Percentiles rank a stretch among this genome's conserved stretches.
These are phyloP conservation scores for Paxillus ammoniavirescens DNA, from an alignment of 768 basidiomycete genomes.

Conservation along the genomic window DNA sequence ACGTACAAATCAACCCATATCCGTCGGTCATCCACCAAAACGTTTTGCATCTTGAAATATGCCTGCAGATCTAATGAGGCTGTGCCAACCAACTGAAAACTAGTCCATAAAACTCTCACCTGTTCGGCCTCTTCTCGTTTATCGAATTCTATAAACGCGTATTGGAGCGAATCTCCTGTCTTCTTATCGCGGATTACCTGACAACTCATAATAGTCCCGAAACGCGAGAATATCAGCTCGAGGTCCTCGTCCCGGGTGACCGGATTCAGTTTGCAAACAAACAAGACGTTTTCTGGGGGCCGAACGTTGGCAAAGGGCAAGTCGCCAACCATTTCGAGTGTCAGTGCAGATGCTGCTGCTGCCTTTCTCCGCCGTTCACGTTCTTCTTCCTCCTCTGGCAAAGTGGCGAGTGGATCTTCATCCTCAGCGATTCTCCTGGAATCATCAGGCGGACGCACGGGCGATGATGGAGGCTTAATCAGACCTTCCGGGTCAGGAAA, in stretches of 20 bases:
- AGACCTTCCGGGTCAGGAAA: conserved; percentile 86
- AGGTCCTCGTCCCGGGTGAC: conserved; percentile 95
- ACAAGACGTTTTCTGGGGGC: conserved; percentile 96
- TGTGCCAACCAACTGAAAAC: background rate
- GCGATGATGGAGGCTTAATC: conserved; percentile 68
- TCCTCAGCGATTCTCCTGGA: conserved; percentile 92
- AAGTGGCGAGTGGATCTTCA: conserved; percentile 80
- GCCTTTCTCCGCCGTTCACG: conserved; percentile 79
- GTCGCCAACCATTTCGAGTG: conserved; percentile 99
- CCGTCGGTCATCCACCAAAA: conserved; percentile 92
- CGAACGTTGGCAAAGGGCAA: conserved; percentile 96
- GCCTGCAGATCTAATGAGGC: conserved; percentile 48
- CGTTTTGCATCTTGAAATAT: conserved; percentile 99
- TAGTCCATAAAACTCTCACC: conserved; percentile 44
- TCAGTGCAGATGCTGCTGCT: conserved; percentile 89
- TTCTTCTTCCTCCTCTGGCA: conserved; percentile 87
- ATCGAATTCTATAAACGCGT: conserved; percentile 98
- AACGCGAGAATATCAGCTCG: conserved; percentile 95
- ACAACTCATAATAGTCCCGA: conserved; percentile 94
- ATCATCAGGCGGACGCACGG: conserved; percentile 79
- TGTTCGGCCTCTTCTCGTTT: conserved; percentile 91
- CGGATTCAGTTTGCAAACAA: conserved; percentile 97
- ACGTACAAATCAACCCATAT: conserved; percentile 99
- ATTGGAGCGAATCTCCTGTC: conserved; percentile 95
- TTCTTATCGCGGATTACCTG: conserved; percentile 96